A percentile compares a stretch with the other conserved stretches of the same genome.
Evolutionary conservation across 805 yeast species (phyloP).

Genomic region (Pichia gijzeniarum): DNA sequence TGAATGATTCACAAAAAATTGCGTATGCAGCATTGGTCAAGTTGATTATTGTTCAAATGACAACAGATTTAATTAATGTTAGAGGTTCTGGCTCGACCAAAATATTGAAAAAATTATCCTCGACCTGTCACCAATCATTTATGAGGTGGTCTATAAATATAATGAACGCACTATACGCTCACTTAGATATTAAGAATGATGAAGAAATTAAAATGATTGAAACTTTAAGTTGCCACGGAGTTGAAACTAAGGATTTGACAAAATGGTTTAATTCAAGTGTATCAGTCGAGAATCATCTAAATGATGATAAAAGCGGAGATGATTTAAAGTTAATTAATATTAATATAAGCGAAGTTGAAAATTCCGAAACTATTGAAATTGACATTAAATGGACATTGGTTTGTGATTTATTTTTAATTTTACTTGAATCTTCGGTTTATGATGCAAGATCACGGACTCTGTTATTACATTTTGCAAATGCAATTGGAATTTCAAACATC

Average conservation of each 20-base stretch:
- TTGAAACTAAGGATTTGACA: conserved; percentile 65
- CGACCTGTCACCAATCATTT: conserved; percentile 61
- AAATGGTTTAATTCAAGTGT: conserved; percentile 42
- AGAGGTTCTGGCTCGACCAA: conserved; percentile 47
- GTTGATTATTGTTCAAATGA: conserved; percentile 72
- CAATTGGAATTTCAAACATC: conserved; percentile 49
- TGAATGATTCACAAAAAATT: conserved; percentile 77
- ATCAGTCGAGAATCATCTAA: conserved; percentile 45
- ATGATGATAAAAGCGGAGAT: conserved; percentile 14
- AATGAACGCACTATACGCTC: conserved; percentile 67
- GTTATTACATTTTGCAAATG: conserved; percentile 59
- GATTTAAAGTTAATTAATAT: conserved; percentile 18
- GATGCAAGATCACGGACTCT: conserved; percentile 85
- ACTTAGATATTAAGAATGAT: conserved; percentile 59
- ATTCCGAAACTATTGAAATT: conserved; percentile 38
- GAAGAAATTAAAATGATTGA: conserved; percentile 87
- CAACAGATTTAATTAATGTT: conserved; percentile 62
- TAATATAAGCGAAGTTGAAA: conserved; percentile 26
- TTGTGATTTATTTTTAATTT: conserved; percentile 79
- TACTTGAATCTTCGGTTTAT: conserved; percentile 77
- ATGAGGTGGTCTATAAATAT: conserved; percentile 80
- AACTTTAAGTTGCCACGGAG: conserved; percentile 75
- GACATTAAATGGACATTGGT: conserved; percentile 91
- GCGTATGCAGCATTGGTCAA: conserved; percentile 87
- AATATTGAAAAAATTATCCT: conserved; percentile 53